Evolutionary conservation across 441 rosid genomes (phyloP).

Genomic region (Pelargonium australe): DNA sequence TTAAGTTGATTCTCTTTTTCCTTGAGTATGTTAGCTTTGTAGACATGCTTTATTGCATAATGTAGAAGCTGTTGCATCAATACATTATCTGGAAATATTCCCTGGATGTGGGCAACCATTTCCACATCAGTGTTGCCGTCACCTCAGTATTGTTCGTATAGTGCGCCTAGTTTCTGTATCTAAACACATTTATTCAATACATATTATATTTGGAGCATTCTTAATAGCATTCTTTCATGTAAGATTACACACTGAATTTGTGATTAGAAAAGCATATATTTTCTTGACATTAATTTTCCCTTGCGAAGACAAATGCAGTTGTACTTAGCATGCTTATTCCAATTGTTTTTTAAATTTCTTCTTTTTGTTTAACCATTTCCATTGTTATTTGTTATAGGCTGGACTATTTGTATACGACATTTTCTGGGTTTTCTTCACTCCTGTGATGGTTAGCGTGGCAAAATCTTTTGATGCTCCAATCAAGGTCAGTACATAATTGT

Average conservation of each 20-base stretch:
- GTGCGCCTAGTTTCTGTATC: too few relatives aligned
- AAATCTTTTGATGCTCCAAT: constrained; percentile 98
- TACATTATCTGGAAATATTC: neutral
- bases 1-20: neutral
- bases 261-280: too few relatives aligned
- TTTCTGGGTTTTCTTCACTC: constrained; percentile 98
- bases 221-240: too few relatives aligned
- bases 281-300: too few relatives aligned
- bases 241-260: too few relatives aligned
- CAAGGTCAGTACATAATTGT: constrained; percentile 51
- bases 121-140: neutral
- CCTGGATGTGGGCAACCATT: neutral
- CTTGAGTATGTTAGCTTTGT: neutral
- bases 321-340: neutral
- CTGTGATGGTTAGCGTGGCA: constrained; percentile 96
- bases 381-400: constrained; percentile 39
- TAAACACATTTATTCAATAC: too few relatives aligned
- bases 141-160: neutral
- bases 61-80: neutral
- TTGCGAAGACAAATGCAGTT: neutral
- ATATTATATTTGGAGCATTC: too few relatives aligned
- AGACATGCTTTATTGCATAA: neutral
- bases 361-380: neutral
- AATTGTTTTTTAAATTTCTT: neutral
- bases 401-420: constrained; percentile 95